Percentiles rank a stretch among this genome's conserved stretches.
phyloP scores from a whole-genome alignment of 148 eudicot species.

The Amaranthus palmeri region DNA sequence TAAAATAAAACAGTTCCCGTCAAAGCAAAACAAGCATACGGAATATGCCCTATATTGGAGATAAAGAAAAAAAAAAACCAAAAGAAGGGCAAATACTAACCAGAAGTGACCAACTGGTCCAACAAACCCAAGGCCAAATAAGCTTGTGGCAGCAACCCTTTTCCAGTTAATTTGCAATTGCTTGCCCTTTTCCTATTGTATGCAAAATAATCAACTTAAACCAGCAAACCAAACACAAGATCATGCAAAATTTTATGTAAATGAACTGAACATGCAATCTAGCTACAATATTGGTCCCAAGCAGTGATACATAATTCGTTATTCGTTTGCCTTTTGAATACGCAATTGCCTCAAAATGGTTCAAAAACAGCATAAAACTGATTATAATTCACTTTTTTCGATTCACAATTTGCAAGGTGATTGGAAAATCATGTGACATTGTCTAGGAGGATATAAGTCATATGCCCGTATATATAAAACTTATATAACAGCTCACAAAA shows the following conservation, averaged over 20 bases:
- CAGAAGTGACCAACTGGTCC: slow-evolving; percentile 98
- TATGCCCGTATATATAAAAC: neutral
- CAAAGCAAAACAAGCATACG: neutral
- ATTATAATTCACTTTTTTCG: too few species aligned
- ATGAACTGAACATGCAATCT: too few species aligned
- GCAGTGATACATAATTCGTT: too few species aligned
- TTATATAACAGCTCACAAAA: neutral
- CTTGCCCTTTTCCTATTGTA: slow-evolving; percentile 51
- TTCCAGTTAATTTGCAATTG: slow-evolving; percentile 72
- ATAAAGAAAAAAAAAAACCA: neutral
- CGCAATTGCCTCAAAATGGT: too few species aligned
- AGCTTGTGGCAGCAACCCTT: slow-evolving; percentile 83
- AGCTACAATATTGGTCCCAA: too few species aligned
- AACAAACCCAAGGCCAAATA: slow-evolving; percentile 90
- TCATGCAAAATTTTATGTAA: neutral
- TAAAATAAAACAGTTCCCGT: neutral
- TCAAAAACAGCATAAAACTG: too few species aligned
- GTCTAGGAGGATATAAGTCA: neutral
- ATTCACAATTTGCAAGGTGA: neutral
- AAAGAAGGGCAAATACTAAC: slow-evolving; percentile 34
- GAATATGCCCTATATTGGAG: neutral
- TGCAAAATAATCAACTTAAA: neutral
- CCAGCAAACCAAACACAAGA: neutral
- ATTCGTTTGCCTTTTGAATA: too few species aligned
- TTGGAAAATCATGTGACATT: neutral